Conservation (phyloP, 495 filamentous ascomycete genomes). For the Penicillium daleae region DNA sequence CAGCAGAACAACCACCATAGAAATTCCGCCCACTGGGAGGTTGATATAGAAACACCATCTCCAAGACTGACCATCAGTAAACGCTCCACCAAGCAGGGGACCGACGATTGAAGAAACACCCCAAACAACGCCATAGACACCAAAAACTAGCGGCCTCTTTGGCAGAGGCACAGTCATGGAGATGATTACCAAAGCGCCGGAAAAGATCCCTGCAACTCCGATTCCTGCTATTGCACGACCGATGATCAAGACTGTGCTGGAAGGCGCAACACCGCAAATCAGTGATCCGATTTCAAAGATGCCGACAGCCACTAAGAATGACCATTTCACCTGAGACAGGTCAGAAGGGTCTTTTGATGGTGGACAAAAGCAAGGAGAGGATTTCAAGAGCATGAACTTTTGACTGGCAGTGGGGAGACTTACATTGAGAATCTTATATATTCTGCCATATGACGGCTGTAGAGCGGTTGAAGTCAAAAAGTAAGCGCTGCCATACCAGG, state of each 20-base stretch:
- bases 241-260: constrained; percentile 67
- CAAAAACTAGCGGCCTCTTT: constrained; percentile 67
- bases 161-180: constrained; percentile 61
- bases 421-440: constrained; percentile 39
- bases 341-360: too few species aligned
- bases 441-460: constrained; percentile 35
- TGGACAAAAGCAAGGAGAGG: background rate
- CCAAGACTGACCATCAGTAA: constrained; percentile 66
- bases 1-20: constrained; percentile 54
- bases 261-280: constrained; percentile 71
- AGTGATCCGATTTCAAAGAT: constrained; percentile 78
- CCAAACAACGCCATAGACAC: constrained; percentile 71
- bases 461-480: constrained; percentile 39
- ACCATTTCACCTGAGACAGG: constrained; percentile 52
- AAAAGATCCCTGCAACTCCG: constrained; percentile 69
- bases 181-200: constrained; percentile 73
- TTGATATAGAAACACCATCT: constrained; percentile 88
- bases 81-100: constrained; percentile 63
- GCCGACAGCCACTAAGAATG: constrained; percentile 64
- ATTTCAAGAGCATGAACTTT: background rate
- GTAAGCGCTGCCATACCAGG: constrained; percentile 50
- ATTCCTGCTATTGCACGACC: constrained; percentile 79
- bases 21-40: constrained; percentile 63
- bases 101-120: constrained; percentile 71
- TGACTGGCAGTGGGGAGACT: background rate